Base-by-base conservation (phyloP, 495 filamentous ascomycete species). In the Podospora bellae-mahoneyi region DNA sequence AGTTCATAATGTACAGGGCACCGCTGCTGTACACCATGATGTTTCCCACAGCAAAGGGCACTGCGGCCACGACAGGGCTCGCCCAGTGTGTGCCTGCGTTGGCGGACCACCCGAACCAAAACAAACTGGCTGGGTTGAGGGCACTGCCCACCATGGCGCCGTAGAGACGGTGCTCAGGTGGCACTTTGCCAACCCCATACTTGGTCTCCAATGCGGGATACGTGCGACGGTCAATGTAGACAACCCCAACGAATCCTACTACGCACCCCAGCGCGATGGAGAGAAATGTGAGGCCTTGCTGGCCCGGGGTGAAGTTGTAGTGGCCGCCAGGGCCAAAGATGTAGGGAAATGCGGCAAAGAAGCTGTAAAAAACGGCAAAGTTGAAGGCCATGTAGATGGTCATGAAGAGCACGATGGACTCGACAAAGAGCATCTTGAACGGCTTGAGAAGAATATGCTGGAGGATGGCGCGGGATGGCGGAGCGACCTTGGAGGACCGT, bases 41-140 rank as follows among this genome's bases (percentile, higher is more conserved):
- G 73, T 89, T 90, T 3, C 88, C 89, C 81, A 84, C 89, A 0
- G 84, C 88, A 73, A 92, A 91, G 1, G 88, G 80, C 32, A 89
- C 77, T 4, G 85, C 82, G 2, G 87, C 83, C 3, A 83, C 64
- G 19, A 81, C 76, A 2, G 82, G 82, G 19, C 75, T 76, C 9
- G 79, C 76, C 82, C 83, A 83, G 39, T 78, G 74, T 6, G 80
- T 62, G 13, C 75, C 71, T 2, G 63, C 64, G 55, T 69, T 71
- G 4, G 81, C 75, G 0, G 81, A 80, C 81, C 82, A 84, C 3
- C 75, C 82, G 68, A 83, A 82, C 77, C 73, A 85, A 69, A 74
- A 85, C 54, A 74, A 78, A 71, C 86, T 84, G 20, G 84, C 73
- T 0, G 88, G 87, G 58, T 89, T 74, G 2, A 83, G 76, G 64